Conservation (phyloP, 345 rosid genomes). For the Boechera stricta region DNA sequence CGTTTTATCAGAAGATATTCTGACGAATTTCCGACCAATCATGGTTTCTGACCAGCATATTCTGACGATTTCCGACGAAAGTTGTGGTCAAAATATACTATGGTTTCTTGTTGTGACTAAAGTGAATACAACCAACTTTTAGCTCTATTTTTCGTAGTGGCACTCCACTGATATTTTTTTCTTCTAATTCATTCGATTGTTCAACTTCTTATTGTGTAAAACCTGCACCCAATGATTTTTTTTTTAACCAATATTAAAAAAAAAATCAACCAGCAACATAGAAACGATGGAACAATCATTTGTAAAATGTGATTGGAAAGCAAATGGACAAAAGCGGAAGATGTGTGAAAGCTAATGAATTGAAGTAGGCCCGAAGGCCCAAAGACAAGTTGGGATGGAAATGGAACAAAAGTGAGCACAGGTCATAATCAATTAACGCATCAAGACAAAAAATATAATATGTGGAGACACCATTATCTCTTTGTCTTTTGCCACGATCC, state of each 20-base stretch:
- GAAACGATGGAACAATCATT: constrained; percentile 30
- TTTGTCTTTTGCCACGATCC: constrained; percentile 29
- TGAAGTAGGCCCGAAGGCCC: constrained; percentile 7
- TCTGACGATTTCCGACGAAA: too few species aligned
- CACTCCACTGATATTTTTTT: too few species aligned
- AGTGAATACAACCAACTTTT: too few species aligned
- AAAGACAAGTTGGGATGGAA: constrained; percentile 33
- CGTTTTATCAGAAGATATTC: too few species aligned
- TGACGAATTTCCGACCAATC: too few species aligned
- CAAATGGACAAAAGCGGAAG: constrained; percentile 16
- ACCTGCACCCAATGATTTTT: too few species aligned
- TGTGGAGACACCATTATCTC: constrained; percentile 35
- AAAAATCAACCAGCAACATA: constrained; percentile 16
- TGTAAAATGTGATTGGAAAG: constrained; percentile 28
- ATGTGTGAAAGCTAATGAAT: constrained; percentile 31
- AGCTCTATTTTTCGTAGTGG: too few species aligned
- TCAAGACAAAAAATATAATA: neutral
- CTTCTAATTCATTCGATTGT: too few species aligned
- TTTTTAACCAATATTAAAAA: neutral
- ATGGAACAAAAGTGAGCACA: constrained; percentile 35
- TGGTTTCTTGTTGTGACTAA: too few species aligned
- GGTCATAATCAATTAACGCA: constrained; percentile 19
- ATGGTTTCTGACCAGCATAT: too few species aligned
- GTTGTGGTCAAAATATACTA: too few species aligned
- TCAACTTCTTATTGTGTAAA: too few species aligned